Percentiles rank a stretch among this genome's conserved stretches.
Evolutionary conservation across 345 rosid species (phyloP).

Genomic region (Gossypium mustelinum): DNA sequence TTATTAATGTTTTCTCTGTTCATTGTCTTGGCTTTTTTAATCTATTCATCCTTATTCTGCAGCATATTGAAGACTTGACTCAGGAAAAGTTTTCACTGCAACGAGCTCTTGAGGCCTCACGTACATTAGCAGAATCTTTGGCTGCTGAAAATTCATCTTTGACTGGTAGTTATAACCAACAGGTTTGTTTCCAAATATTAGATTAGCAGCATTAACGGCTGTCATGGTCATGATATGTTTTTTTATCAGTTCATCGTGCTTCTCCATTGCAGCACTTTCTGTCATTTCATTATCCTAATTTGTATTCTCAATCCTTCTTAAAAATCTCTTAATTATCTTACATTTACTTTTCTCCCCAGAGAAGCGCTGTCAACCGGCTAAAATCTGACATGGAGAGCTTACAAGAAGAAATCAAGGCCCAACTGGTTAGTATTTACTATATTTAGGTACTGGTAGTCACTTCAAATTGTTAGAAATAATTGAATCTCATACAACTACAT

Average conservation of each 20-base stretch:
- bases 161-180: slow-evolving; percentile 90
- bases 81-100: slow-evolving; percentile 93
- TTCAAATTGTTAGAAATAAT: slow-evolving; percentile 15
- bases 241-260: not conserved
- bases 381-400: slow-evolving; percentile 83
- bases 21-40: slow-evolving; percentile 8
- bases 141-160: slow-evolving; percentile 94
- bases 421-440: slow-evolving; percentile 51
- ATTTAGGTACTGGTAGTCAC: not conserved
- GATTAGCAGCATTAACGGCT: slow-evolving; percentile 6
- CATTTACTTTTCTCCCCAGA: slow-evolving; percentile 39
- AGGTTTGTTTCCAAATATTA: slow-evolving; percentile 46
- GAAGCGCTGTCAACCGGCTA: slow-evolving; percentile 85
- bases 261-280: slow-evolving; percentile 6
- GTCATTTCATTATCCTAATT: not conserved
- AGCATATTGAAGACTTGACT: slow-evolving; percentile 98
- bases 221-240: not conserved
- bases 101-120: slow-evolving; percentile 96
- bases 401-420: slow-evolving; percentile 73
- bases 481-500: slow-evolving; percentile 11
- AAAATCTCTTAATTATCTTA: not conserved
- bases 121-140: slow-evolving; percentile 81
- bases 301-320: not conserved
- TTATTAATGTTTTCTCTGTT: not conserved
- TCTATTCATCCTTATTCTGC: slow-evolving; percentile 20